A percentile compares a stretch with the other conserved stretches of the same genome.
Evolutionary conservation across 2,329 filamentous ascomycete genomes (phyloP).

Genomic region (Alternaria arborescens): DNA sequence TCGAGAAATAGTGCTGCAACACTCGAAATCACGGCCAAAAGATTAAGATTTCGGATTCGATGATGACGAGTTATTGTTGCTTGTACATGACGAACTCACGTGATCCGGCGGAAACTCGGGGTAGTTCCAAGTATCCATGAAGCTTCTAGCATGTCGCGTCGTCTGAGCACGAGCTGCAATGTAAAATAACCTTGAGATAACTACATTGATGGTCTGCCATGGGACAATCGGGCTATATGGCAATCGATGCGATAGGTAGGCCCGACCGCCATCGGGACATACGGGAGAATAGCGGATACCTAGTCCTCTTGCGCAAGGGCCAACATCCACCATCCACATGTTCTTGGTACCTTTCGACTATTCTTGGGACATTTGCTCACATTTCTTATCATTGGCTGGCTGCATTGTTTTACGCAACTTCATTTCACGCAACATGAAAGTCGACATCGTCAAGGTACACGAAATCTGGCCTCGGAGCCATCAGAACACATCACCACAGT

Average conservation of each 20-base stretch:
- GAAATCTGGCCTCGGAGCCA: background rate
- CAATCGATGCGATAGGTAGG: background rate
- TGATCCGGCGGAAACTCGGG: too few species aligned
- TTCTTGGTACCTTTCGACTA: background rate
- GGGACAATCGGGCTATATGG: too few species aligned
- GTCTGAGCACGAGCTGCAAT: too few species aligned
- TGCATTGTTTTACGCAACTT: background rate
- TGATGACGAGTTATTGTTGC: too few species aligned
- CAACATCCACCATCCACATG: background rate
- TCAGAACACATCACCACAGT: background rate
- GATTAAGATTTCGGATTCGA: too few species aligned
- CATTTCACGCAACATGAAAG: background rate
- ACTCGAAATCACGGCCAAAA: too few species aligned
- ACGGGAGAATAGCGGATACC: background rate
- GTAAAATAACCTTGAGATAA: fast-evolving
- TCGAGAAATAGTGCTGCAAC: background rate
- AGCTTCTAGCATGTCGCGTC: too few species aligned
- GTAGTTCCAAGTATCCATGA: too few species aligned
- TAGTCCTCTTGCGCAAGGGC: background rate
- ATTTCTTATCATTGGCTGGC: background rate
- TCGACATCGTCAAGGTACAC: background rate
- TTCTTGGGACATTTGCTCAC: background rate
- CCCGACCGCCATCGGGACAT: background rate
- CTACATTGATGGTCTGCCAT: too few species aligned
- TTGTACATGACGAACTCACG: too few species aligned